These are phyloP conservation scores for Pseudopithomyces maydicus DNA, from an alignment of 2,329 filamentous ascomycete genomes.

Conservation along the genomic window DNA sequence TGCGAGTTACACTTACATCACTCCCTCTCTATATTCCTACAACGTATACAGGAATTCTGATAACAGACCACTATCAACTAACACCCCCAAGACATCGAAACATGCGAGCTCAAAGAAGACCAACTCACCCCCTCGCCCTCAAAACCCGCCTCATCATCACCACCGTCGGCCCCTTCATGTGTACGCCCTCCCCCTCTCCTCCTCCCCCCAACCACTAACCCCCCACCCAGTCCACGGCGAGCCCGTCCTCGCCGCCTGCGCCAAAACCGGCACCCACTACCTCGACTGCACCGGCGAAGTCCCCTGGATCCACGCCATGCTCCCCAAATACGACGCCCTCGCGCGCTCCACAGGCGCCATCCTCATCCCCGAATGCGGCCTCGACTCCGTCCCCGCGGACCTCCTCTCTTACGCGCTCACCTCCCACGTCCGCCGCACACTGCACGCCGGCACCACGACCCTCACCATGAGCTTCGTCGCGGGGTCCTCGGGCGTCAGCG, in stretches of 20 bases:
- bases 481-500: constrained; percentile 55
- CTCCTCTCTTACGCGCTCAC: constrained; percentile 60
- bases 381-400: constrained; percentile 67
- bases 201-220: no score
- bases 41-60: neutral
- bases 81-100: constrained; percentile 43
- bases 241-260: constrained; percentile 68
- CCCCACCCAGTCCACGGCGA: constrained; percentile 58
- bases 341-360: constrained; percentile 66
- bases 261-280: constrained; percentile 69
- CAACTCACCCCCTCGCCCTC: constrained; percentile 58
- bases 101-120: constrained; percentile 49
- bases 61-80: neutral
- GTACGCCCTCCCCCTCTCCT: no score
- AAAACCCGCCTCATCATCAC: constrained; percentile 65
- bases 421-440: constrained; percentile 57
- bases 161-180: constrained; percentile 66
- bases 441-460: constrained; percentile 56
- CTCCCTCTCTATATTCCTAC: neutral
- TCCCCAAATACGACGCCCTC: constrained; percentile 63
- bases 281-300: constrained; percentile 69
- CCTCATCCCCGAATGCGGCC: constrained; percentile 63
- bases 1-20: no score
- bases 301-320: constrained; percentile 67
- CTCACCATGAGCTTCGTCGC: constrained; percentile 60